Evolutionary conservation across 768 basidiomycete species (phyloP).

Genomic region (Termitomyces sp.): DNA sequence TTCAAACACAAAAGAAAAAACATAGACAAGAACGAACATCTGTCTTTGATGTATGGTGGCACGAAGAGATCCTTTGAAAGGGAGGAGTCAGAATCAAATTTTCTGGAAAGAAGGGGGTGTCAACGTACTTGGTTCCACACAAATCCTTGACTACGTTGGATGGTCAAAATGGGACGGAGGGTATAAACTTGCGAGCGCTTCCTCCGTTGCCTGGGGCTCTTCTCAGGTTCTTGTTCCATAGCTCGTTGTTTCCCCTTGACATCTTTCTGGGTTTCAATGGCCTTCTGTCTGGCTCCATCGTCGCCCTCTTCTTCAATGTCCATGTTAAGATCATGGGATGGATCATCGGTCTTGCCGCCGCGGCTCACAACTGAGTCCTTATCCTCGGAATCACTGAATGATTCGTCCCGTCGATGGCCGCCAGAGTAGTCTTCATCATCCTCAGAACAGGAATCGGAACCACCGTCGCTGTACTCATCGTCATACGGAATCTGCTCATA

Average conservation of each 20-base stretch:
- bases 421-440: conserved; percentile 63
- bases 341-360: conserved; percentile 23
- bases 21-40: conserved; percentile 58
- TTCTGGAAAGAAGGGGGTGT: not conserved
- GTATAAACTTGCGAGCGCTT: conserved; percentile 56
- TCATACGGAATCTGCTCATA: conserved; percentile 84
- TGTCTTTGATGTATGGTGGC: conserved; percentile 85
- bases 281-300: conserved; percentile 30
- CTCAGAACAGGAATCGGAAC: conserved; percentile 67
- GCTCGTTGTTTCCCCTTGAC: conserved; percentile 82
- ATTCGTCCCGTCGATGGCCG: conserved; percentile 14
- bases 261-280: conserved; percentile 48
- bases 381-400: conserved; percentile 28
- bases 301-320: conserved; percentile 43
- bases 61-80: conserved; percentile 71
- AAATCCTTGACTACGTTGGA: conserved; percentile 83
- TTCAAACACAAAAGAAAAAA: conserved; percentile 11
- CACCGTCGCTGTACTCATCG: conserved; percentile 57
- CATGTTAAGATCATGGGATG: conserved; percentile 51
- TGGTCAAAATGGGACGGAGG: conserved; percentile 80
- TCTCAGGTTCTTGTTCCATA: conserved; percentile 59
- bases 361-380: conserved; percentile 26
- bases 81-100: not conserved
- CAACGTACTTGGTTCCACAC: conserved; percentile 83
- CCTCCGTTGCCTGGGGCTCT: conserved; percentile 44